Percentiles rank a stretch among this genome's conserved stretches.
These are phyloP conservation scores for Kentomonas sorsogonicus DNA, from an alignment of 208 protist species.

Conservation along the genomic window DNA sequence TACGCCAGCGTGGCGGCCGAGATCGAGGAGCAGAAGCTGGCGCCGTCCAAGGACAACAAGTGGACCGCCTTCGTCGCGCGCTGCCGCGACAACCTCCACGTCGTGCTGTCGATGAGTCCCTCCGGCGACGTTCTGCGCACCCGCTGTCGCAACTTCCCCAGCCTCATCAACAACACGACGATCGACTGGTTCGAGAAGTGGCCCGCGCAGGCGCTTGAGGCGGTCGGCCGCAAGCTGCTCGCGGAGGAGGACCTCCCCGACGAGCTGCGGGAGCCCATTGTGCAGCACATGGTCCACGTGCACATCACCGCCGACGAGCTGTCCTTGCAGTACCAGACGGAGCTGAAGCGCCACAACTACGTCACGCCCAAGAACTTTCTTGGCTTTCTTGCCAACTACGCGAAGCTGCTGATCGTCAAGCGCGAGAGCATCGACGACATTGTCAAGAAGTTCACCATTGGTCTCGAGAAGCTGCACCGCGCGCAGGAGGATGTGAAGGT, in stretches of 20 bases:
- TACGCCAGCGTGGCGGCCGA: conserved; percentile 91
- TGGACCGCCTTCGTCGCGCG: conserved; percentile 97
- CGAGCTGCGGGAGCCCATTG: conserved; percentile 78
- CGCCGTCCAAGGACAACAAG: conserved; percentile 94
- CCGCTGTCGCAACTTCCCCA: conserved; percentile 97
- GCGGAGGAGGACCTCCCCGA: conserved; percentile 87
- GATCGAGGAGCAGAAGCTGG: conserved; percentile 70
- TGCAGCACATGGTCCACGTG: conserved; percentile 95
- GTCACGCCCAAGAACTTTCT: conserved; percentile 99
- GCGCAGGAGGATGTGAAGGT: conserved; percentile 95
- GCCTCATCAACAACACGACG: conserved; percentile 97
- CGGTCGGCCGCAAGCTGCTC: conserved; percentile 88
- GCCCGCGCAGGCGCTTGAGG: conserved; percentile 94
- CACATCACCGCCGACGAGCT: conserved; percentile 90
- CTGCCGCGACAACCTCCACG: conserved; percentile 97
- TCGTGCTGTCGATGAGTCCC: conserved; percentile 98
- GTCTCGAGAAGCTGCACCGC: conserved; percentile 94
- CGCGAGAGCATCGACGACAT: conserved; percentile 92
- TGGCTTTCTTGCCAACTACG: conserved; percentile 97
- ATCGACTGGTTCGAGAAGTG: conserved; percentile 99
- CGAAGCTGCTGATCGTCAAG: conserved; percentile 89
- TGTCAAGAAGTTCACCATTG: conserved; percentile 93
- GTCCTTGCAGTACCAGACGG: conserved; percentile 81
- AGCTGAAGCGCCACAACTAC: conserved; percentile 96
- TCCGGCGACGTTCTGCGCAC: conserved; percentile 93